Evolutionary conservation across 1,139 yeast genomes (phyloP), one percentile per base, ranked within the genome.

Genomic region (Protomyces inundatus): DNA sequence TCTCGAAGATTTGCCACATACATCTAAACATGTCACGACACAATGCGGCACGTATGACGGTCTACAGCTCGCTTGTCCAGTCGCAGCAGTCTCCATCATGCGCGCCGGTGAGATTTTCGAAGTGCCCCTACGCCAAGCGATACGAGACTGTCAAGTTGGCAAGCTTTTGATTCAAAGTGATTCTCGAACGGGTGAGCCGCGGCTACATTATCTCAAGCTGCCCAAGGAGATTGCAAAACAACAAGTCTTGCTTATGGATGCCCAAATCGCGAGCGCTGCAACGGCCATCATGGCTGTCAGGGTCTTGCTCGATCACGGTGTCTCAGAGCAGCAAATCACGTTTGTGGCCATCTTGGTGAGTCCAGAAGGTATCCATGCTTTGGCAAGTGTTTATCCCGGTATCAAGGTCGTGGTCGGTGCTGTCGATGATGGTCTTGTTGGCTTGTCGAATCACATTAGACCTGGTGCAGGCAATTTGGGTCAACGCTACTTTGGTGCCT

Each of bases 261-360:
- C 96, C 0, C 97, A 91, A 73, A 80, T 90, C 58, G 86, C 90
- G 34, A 86, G 96, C 54, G 98, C 98, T 1, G 96, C 97, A 0
- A 96, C 96, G 0, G 86, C 91, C 2, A 88, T 90, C 58, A 93
- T 93, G 98, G 96, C 97, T 0, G 83, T 90, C 55, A 95, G 90
- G 70, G 91, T 93, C 3, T 77, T 93, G 65, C 70, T 88, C 16
- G 98, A 93, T 73, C 96, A 91, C 73, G 87, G 86, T 16, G 86
- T 88, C n/a, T 70, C 73, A 5, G 81, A 82, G 62, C 77, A 80
- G 52, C 82, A 88, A 68, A 88, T 93, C 52, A 80, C 86, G 2
- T 79, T 90, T 62, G 84, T 91, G 39, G 78, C 86, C 14, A 88
- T 87, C 71, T 74, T 87, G 66, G 88, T 90, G n/a, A 64, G 96